Evolutionary conservation across 164 flowering plant species (phyloP).

Genomic region (Brasenia schreberi): DNA sequence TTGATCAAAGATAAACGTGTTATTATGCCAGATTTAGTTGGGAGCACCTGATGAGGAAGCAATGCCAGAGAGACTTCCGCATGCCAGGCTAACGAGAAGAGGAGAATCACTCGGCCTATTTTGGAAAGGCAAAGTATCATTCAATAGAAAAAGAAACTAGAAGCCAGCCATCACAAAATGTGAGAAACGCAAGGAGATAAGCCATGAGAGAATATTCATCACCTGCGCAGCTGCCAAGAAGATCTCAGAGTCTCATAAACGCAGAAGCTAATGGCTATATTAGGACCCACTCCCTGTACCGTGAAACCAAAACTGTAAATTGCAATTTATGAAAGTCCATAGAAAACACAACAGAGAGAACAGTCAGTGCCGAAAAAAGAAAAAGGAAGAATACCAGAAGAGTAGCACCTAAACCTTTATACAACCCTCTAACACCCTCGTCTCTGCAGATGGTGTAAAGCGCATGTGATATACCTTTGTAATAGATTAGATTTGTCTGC

Average conservation of each 20-base stretch:
- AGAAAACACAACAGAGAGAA: background rate
- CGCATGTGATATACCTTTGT: constrained; percentile 56
- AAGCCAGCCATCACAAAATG: background rate
- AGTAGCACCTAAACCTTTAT: constrained; percentile 86
- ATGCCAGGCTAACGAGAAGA: constrained; percentile 53
- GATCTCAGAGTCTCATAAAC: constrained; percentile 65
- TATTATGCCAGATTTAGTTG: no score
- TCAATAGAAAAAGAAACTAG: background rate
- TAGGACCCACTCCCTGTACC: constrained; percentile 82
- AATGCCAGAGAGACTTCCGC: constrained; percentile 84
- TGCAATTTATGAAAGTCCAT: background rate
- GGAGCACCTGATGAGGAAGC: constrained; percentile 72
- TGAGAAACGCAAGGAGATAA: no score
- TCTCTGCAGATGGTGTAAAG: constrained; percentile 59
- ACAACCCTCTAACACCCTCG: constrained; percentile 58
- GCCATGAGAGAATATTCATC: background rate
- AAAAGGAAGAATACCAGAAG: constrained; percentile 40
- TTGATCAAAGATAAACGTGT: no score
- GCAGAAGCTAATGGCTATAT: constrained; percentile 74
- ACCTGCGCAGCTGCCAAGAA: constrained; percentile 58
- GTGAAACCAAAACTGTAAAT: background rate
- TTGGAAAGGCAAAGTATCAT: constrained; percentile 1
- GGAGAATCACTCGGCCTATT: constrained; percentile 68
- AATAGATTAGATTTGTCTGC: constrained; percentile 55
- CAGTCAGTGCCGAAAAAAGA: background rate